Evolutionary conservation across 1,284 basidiomycete genomes (phyloP).

Genomic region (Trichosporon inkin): DNA sequence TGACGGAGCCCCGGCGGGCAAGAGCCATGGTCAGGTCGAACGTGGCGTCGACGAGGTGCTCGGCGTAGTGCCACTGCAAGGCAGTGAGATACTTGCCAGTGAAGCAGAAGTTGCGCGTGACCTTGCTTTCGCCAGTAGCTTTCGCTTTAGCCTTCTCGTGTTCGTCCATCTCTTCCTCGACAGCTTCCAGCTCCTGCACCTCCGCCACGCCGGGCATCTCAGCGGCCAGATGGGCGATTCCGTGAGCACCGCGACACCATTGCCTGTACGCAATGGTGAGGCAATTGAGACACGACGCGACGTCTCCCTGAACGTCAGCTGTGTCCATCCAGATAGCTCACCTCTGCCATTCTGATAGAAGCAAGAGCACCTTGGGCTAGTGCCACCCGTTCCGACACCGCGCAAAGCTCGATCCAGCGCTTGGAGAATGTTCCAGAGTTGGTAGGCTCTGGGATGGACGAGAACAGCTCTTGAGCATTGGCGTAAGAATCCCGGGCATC

Average conservation of each 20-base stretch:
- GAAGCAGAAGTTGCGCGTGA: slow-evolving; percentile 16
- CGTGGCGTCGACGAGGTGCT: slow-evolving; percentile 61
- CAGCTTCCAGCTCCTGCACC: slow-evolving; percentile 23
- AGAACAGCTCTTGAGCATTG: slow-evolving; percentile 52
- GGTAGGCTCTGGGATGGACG: slow-evolving; percentile 20
- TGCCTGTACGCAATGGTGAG: slow-evolving; percentile 70
- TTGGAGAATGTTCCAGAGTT: slow-evolving; percentile 54
- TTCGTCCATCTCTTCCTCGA: slow-evolving; percentile 5
- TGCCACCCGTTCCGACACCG: slow-evolving; percentile 63
- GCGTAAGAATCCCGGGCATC: slow-evolving; percentile 52
- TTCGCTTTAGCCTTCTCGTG: slow-evolving; percentile 10
- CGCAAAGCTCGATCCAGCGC: slow-evolving; percentile 59
- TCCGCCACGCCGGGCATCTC: slow-evolving; percentile 22
- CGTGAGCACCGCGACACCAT: slow-evolving; percentile 72
- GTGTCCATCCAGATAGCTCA: slow-evolving; percentile 41
- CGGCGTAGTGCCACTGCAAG: slow-evolving; percentile 69
- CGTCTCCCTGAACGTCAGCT: slow-evolving; percentile 59
- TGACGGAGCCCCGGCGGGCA: slow-evolving; percentile 66
- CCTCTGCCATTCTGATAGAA: slow-evolving; percentile 64
- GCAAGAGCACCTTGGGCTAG: slow-evolving; percentile 66
- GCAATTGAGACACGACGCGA: slow-evolving; percentile 59
- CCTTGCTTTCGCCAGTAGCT: neutral
- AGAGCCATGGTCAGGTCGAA: slow-evolving; percentile 64
- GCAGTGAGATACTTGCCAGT: slow-evolving; percentile 53
- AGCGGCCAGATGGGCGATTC: slow-evolving; percentile 59